These are phyloP conservation scores for Arctium minus DNA, from an alignment of 129 eudicot species.

Conservation along the genomic window DNA sequence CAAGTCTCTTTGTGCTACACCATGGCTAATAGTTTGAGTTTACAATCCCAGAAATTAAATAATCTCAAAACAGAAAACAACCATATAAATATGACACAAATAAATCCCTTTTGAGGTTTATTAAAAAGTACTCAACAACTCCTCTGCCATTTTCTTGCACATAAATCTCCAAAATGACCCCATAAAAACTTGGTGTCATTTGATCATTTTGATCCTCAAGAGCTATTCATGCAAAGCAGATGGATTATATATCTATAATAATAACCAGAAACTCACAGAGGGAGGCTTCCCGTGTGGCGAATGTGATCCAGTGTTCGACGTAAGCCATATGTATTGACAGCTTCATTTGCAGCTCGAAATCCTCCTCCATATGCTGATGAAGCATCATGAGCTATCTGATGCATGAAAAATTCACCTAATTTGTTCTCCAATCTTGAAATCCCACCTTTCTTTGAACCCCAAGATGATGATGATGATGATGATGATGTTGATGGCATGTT, in stretches of 20 bases:
- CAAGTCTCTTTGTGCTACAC: neutral
- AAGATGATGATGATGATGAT: constrained; percentile 27
- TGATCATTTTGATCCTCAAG: constrained; percentile 45
- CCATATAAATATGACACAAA: constrained; percentile 16
- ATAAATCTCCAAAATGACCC: constrained; percentile 37
- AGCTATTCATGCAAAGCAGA: constrained; percentile 24
- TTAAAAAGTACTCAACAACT: constrained; percentile 8
- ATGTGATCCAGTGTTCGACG: constrained; percentile 87
- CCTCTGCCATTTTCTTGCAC: constrained; percentile 26
- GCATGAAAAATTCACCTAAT: constrained; percentile 84
- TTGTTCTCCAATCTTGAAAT: constrained; percentile 70
- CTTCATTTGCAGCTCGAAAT: constrained; percentile 79
- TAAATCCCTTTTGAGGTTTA: constrained; percentile 22
- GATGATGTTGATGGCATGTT: constrained; percentile 70
- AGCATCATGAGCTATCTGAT: constrained; percentile 82
- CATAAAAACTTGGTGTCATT: constrained; percentile 39
- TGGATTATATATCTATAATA: neutral
- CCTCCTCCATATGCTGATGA: constrained; percentile 98
- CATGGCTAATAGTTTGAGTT: constrained; percentile 13
- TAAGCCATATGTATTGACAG: constrained; percentile 76
- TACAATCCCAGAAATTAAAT: constrained; percentile 22
- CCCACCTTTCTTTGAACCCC: constrained; percentile 72
- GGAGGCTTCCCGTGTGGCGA: constrained; percentile 67
- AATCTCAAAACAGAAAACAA: constrained; percentile 12
- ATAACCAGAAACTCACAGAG: constrained; percentile 26